Evolutionary conservation across 2,329 filamentous ascomycete genomes (phyloP), one percentile per base, ranked within the genome.

Genomic region (Beauveria varroae): DNA sequence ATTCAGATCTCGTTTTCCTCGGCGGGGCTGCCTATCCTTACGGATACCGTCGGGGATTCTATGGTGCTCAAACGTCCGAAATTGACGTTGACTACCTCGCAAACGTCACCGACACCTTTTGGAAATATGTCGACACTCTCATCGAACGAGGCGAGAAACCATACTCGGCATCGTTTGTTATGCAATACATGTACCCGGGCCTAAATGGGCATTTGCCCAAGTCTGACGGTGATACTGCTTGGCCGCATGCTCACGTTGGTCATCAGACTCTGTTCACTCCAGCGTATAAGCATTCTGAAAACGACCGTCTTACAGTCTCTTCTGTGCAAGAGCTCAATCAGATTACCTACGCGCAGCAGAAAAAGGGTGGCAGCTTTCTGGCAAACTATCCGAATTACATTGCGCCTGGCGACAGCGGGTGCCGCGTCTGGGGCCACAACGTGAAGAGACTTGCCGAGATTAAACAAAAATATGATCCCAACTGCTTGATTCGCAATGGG

Each of bases 341-440:
- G 5, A 9, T 54, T 22, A 62, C 60, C 14, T 59, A 59, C 43
- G 49, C 34, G 18, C 54, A 58, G 50, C 60, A 59, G 14, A n/a
- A 8, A 1, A 40, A 41, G 14, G 18, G 5, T 5, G 24, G 22
- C 3, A 16, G n/a, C 16, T 41, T 59, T 14, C 40, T 62, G 22
- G 60, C 54, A 28, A 57, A 59, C 20, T 62, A 62, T 26, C 60
- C 60, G 0, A 62, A 62, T n/a, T 62, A 62, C 30, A 34, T 62
- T 8, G 26, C 49, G n/a, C 60, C 60, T 2, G 55, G 47, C 3
- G 60, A 58, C n/a, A 34, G 41, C 16, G 60, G 60, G 2, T 40
- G 22, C 28, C 40, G 49, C 3, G 60, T 62, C 18, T 58, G 55
- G 54, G 60, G 60, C 14, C 49, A 20, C 9, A 62, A 62, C 20